A percentile compares a stretch with the other conserved stretches of the same genome.
phyloP scores from a whole-genome alignment of 2,329 filamentous ascomycete genomes.

The Aureobasidium sp. region DNA sequence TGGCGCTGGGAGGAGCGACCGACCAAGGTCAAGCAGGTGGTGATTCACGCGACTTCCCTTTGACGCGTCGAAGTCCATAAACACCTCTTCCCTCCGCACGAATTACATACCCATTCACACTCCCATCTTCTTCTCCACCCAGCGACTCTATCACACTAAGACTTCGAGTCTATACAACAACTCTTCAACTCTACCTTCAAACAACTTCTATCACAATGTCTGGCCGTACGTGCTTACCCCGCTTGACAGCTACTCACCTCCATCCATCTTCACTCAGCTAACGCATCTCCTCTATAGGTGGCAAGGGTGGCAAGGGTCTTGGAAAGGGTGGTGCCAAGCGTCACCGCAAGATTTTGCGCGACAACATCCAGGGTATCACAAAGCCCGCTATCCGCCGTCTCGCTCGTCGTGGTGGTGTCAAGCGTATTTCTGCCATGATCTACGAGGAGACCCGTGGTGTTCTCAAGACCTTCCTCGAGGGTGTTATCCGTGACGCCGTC shows the following conservation, averaged over 20 bases:
- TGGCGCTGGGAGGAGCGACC: too few relatives aligned
- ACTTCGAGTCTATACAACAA: conserved; percentile 15
- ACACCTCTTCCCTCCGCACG: conserved; percentile 18
- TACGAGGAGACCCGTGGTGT: conserved; percentile 78
- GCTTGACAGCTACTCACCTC: not conserved
- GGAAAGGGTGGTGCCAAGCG: conserved; percentile 98
- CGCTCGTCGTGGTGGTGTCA: conserved; percentile 97
- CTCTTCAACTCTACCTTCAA: conserved; percentile 20
- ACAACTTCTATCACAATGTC: conserved; percentile 38
- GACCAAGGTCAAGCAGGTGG: too few relatives aligned
- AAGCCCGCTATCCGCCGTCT: conserved; percentile 98
- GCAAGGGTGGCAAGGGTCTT: conserved; percentile 95
- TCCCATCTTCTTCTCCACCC: conserved; percentile 11
- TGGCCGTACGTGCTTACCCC: conserved; percentile 37
- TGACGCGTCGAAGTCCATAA: conserved; percentile 10
- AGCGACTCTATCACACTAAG: conserved; percentile 14
- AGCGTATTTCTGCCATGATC: conserved; percentile 98
- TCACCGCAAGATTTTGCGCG: conserved; percentile 97
- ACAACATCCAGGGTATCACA: conserved; percentile 99
- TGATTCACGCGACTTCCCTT: not conserved
- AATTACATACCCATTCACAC: conserved; percentile 20
- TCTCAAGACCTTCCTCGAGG: conserved; percentile 75
- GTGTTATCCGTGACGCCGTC: conserved; percentile 69
- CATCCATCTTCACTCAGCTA: conserved; percentile 29
- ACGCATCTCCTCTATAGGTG: conserved; percentile 52